Percentiles rank a stretch among this genome's conserved stretches.
Conservation (phyloP, 176 grass and related monocot species). For the Chloris gayana region DNA sequence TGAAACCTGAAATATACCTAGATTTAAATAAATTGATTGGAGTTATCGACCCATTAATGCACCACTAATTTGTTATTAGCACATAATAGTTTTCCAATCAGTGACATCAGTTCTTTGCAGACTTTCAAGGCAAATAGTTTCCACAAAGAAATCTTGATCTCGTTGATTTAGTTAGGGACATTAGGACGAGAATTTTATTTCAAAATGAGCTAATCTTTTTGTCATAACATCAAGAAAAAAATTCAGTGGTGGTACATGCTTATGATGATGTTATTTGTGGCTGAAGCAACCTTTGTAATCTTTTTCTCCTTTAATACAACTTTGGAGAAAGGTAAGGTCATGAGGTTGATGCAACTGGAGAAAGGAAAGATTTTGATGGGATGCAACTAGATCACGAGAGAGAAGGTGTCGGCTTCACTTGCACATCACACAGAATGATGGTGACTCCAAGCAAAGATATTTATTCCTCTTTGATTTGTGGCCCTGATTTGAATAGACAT, state of each 20-base stretch:
- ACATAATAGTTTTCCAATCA: too few species aligned
- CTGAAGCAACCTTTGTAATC: conserved; percentile 17
- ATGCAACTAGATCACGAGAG: background rate
- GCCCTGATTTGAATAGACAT: background rate
- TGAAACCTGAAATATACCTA: background rate
- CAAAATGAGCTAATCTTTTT: too few species aligned
- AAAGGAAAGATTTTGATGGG: background rate
- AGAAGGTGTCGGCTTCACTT: conserved; percentile 27
- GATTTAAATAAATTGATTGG: too few species aligned
- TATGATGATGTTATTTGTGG: conserved; percentile 14
- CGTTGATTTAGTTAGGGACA: too few species aligned
- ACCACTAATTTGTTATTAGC: too few species aligned
- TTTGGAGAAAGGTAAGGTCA: conserved; percentile 8
- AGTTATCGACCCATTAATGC: too few species aligned
- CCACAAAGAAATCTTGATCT: background rate
- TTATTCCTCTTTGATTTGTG: conserved; percentile 26
- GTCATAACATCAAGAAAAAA: too few species aligned
- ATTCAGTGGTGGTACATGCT: too few species aligned
- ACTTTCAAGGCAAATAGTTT: too few species aligned
- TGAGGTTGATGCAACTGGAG: background rate
- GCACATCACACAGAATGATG: conserved; percentile 13
- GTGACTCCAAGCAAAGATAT: conserved; percentile 29
- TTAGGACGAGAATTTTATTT: too few species aligned
- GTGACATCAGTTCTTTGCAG: too few species aligned
- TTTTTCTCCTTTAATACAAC: background rate